Evolutionary conservation across 768 basidiomycete species (phyloP), one percentile per base, ranked within the genome.

Genomic region (Myochromella boudieri): DNA sequence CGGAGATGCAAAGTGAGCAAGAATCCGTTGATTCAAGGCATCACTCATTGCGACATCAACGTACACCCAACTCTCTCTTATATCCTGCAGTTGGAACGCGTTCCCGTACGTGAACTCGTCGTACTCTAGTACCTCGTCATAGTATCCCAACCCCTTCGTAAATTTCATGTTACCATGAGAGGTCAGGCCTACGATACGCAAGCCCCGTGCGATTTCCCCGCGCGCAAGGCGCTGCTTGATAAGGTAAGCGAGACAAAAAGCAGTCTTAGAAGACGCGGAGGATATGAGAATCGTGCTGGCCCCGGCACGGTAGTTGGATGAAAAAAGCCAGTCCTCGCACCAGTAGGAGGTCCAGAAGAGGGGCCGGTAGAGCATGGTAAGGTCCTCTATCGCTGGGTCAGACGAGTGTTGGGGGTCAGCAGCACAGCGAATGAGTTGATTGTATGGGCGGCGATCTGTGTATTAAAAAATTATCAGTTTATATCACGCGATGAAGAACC

Each of bases 321-420:
- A 65, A 46, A 74, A 64, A 5, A 87, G 59, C 82, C 82, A 87
- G 57, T 87, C 85, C 60, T 87, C 82, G 52, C 75, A 84, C 85
- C 85, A 87, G 52, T 77, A 87, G 1, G 85, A 75, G 0, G 85
- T 86, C 85, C 85, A 87, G 61, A 85, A 87, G 12, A 87, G 68
- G 0, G 85, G 84, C 0, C 84, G 75, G 52, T 83, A 87, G 12
- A 87, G 74, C 85, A 87, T 86, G 0, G 76, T 78, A 31, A 85
- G 67, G 55, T 85, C 84, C 60, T 87, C 85, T 1, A 66, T 62
- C 1, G 58, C 51, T 0, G 75, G 68, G 0, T 71, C 72, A 0
- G 76, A 64, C 14, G 68, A 68, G 49, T 85, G 84, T 42, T 80
- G 70, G 0, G 76, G 71, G 49, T 87, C 85, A 7, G 60, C 56